Percentiles rank a stretch among this genome's conserved stretches.
Evolutionary conservation across 2,329 filamentous ascomycete species (phyloP).

Genomic region (Paecilomyces variotii): DNA sequence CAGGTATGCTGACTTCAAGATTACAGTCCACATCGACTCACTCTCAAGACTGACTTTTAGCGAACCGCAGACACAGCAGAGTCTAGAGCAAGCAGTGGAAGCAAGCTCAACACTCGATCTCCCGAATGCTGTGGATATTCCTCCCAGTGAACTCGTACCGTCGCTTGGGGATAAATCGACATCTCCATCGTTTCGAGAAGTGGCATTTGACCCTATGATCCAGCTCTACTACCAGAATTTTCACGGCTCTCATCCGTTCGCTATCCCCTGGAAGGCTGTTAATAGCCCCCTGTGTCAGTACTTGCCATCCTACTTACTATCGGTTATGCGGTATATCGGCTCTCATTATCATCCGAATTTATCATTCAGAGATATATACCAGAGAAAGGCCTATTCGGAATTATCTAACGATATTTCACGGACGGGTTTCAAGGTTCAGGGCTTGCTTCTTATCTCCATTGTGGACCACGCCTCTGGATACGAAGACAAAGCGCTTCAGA

Average conservation of each 20-base stretch:
- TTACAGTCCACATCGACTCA: background rate
- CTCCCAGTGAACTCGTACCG: background rate
- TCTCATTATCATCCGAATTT: conserved; percentile 39
- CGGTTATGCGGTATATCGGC: conserved; percentile 44
- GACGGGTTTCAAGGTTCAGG: conserved; percentile 25
- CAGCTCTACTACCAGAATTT: conserved; percentile 46
- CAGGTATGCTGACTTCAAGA: background rate
- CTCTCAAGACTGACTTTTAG: background rate
- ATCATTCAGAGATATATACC: conserved; percentile 12
- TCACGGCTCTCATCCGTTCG: conserved; percentile 43
- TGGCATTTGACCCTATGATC: conserved; percentile 23
- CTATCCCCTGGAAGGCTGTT: conserved; percentile 35
- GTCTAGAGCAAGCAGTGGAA: background rate
- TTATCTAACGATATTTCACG: conserved; percentile 8
- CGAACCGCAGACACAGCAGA: background rate
- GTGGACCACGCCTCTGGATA: conserved; percentile 19
- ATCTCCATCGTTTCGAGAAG: conserved; percentile 1
- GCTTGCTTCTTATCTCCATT: conserved; percentile 22
- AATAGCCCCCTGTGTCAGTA: conserved; percentile 16
- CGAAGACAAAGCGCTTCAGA: conserved; percentile 13
- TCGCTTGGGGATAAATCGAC: background rate
- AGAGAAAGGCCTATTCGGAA: conserved; percentile 8
- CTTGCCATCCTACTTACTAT: conserved; percentile 35
- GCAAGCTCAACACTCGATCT: background rate
- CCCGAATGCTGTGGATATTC: background rate